Conservation (phyloP, 1,284 basidiomycete genomes). For the Sphaerobolus stellatus region DNA sequence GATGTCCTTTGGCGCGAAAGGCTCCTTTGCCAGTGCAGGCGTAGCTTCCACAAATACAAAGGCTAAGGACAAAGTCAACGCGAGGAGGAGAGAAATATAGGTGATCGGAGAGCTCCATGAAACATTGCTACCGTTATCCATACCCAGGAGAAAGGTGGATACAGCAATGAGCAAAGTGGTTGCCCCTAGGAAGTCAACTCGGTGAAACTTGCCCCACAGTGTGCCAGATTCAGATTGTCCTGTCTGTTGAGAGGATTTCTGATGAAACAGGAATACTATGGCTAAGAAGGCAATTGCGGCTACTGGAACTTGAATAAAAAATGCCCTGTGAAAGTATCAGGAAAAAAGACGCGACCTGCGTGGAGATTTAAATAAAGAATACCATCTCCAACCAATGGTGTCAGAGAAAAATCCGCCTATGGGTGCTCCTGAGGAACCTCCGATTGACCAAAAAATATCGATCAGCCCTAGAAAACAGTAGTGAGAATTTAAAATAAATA, state of each 20-base stretch:
- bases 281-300: conserved; percentile 48
- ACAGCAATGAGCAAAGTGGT: conserved; percentile 48
- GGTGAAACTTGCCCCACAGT: conserved; percentile 48
- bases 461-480: conserved; percentile 41
- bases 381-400: conserved; percentile 64
- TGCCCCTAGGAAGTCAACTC: conserved; percentile 60
- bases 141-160: conserved; percentile 52
- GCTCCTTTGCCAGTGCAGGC: conserved; percentile 46
- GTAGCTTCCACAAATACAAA: conserved; percentile 38
- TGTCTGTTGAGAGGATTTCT: conserved; percentile 44
- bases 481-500: neutral
- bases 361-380: neutral
- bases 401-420: conserved; percentile 58
- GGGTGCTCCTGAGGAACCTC: conserved; percentile 55
- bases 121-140: conserved; percentile 58
- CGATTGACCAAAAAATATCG: conserved; percentile 55
- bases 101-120: conserved; percentile 21
- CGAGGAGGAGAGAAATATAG: conserved; percentile 17
- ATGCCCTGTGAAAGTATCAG: conserved; percentile 54
- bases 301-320: conserved; percentile 57
- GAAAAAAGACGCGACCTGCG: neutral
- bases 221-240: conserved; percentile 25
- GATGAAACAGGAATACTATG: conserved; percentile 40
- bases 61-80: conserved; percentile 19
- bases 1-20: conserved; percentile 58